A percentile compares a stretch with the other conserved stretches of the same genome.
These are phyloP conservation scores for Cenchrus fungigraminus DNA, from an alignment of 176 grass and related monocot genomes.

Conservation along the genomic window DNA sequence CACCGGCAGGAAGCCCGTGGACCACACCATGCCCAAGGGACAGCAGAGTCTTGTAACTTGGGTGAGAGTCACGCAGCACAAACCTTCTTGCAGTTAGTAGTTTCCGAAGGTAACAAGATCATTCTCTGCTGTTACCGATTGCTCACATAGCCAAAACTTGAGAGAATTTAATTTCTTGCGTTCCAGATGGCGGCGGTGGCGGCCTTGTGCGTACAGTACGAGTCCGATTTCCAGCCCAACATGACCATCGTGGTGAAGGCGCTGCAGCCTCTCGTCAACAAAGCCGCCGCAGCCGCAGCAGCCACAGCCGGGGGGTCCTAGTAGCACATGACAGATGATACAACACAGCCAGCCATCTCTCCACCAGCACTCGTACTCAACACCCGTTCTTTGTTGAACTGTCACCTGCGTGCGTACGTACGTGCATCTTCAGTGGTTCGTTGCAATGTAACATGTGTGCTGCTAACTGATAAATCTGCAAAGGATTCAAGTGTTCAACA, in stretches of 20 bases:
- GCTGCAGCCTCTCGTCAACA: conserved; percentile 60
- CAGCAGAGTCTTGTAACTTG: conserved; percentile 64
- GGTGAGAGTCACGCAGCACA: conserved; percentile 9
- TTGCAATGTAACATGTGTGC: conserved; percentile 21
- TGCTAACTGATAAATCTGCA: conserved; percentile 3
- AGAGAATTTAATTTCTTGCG: not conserved
- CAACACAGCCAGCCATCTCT: not conserved
- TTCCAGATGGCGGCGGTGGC: conserved; percentile 64
- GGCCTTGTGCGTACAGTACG: conserved; percentile 63
- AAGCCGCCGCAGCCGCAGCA: conserved; percentile 23
- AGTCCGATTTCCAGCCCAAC: conserved; percentile 65
- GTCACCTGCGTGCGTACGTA: not conserved
- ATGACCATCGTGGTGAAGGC: conserved; percentile 77
- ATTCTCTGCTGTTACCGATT: not conserved
- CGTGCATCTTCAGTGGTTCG: not conserved
- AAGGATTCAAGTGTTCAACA: not conserved
- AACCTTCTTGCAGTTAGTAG: not conserved
- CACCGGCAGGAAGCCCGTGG: conserved; percentile 66
- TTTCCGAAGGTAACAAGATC: conserved; percentile 42
- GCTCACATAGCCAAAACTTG: not conserved
- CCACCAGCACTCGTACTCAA: not conserved
- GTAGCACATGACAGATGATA: not conserved
- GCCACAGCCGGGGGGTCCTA: conserved; percentile 1
- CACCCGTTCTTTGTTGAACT: not conserved
- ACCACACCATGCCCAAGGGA: conserved; percentile 69